These are phyloP conservation scores for Corymbia calophylla DNA, from an alignment of 441 rosid genomes.

Conservation along the genomic window DNA sequence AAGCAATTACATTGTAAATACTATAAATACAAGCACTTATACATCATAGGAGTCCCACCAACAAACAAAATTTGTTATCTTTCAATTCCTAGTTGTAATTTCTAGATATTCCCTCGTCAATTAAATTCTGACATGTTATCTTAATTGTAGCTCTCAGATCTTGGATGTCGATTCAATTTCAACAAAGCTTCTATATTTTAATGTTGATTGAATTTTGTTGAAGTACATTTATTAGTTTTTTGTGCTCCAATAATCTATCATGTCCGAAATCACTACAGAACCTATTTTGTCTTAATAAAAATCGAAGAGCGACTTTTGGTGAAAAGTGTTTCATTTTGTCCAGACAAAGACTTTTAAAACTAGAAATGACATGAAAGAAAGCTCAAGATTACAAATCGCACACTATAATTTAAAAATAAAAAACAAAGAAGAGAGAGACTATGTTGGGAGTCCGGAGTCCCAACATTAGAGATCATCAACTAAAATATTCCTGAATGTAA, in stretches of 20 bases:
- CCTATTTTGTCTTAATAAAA: background rate
- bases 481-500: background rate
- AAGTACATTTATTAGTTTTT: background rate
- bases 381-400: background rate
- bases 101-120: fast-evolving
- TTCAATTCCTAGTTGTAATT: background rate
- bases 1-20: background rate
- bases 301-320: fast-evolving
- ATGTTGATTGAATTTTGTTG: background rate
- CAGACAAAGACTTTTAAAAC: background rate
- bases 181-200: background rate
- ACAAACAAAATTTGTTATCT: background rate
- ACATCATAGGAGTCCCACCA: background rate
- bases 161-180: background rate
- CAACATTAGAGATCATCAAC: no score
- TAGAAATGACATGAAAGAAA: no score
- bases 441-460: background rate
- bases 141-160: background rate
- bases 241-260: background rate
- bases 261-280: background rate
- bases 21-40: background rate
- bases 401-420: no score
- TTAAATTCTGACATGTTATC: background rate
- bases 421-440: background rate
- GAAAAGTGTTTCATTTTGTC: background rate